Evolutionary conservation across 2,329 filamentous ascomycete species (phyloP), one percentile per base, ranked within the genome.

Genomic region (Thelonectria blattea): DNA sequence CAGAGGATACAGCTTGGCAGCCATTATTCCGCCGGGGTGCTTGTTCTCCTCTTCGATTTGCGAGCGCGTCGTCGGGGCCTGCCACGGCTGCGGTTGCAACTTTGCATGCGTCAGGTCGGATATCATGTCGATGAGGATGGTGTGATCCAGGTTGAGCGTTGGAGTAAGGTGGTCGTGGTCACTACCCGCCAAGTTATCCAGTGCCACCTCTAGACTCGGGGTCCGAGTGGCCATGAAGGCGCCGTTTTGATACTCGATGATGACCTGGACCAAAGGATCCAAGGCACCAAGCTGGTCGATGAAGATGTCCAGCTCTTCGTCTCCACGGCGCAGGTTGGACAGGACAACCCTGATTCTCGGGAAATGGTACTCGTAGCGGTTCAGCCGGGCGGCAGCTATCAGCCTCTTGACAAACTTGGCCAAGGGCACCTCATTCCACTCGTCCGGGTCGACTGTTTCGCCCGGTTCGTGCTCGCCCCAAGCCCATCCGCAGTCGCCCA

Each of bases 61-160:
- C 1, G 65, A 60, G 3, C 69, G 63, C 5, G 75, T 78, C 3
- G 71, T 72, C 12, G 58, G 61, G 3, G 69, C 71, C 46, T 78
- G 74, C 72, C 74, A 78, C 3, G 70, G 67, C 55, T 74, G 67
- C 1, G 73, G 71, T 17, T 72, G 62, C 6, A 78, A 74, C 3
- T 63, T 55, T 9, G 68, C 58, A 41, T 80, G 77, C 1, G 76
- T 79, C 12, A 79, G 69, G 52, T 80, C 78, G 1, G 77, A 79
- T 34, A 76, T 72, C 27, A 80, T 69, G 43, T 77, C 74, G 42
- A 79, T 74, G 14, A 80, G 73, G 42, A 79, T 72, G 6, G 77
- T 78, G 56, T 79, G 77, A 45, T 80, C 78, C 53, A 80, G 68
- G 59, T 79, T 80, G 18, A 80, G 58, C 5, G 74, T 76, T 0